These are phyloP conservation scores for Cronartium ribicola DNA, from an alignment of 1,284 basidiomycete species.

Conservation along the genomic window DNA sequence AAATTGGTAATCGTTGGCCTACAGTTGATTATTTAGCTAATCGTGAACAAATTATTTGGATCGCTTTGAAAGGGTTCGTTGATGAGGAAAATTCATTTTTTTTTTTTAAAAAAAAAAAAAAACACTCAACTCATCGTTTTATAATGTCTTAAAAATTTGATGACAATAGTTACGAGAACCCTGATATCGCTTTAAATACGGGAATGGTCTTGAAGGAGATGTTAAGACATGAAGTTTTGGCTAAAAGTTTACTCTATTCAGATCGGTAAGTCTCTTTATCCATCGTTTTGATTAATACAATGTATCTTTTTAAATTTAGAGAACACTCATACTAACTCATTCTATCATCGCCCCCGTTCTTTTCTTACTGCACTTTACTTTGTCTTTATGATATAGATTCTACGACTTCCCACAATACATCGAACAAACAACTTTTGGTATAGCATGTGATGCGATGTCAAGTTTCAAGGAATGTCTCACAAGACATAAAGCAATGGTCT, in stretches of 20 bases:
- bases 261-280: constrained; percentile 62
- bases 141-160: not conserved
- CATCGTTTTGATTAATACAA: not conserved
- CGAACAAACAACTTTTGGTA: constrained; percentile 94
- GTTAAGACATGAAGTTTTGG: constrained; percentile 84
- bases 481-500: constrained; percentile 93
- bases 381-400: constrained; percentile 61
- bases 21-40: constrained; percentile 88
- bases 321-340: not conserved
- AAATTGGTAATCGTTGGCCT: constrained; percentile 86
- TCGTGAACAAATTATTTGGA: constrained; percentile 82
- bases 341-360: constrained; percentile 23
- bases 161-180: constrained; percentile 70
- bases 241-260: constrained; percentile 83
- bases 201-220: constrained; percentile 98
- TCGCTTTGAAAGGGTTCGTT: constrained; percentile 67
- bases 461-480: constrained; percentile 81
- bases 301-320: not conserved
- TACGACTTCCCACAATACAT: constrained; percentile 96
- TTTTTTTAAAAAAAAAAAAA: not conserved
- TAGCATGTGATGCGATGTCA: constrained; percentile 94
- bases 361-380: constrained; percentile 2
- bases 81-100: not conserved
- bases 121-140: not conserved
- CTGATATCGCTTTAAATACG: constrained; percentile 92